Base-by-base conservation (phyloP, 257 asterid species). In the Coffea canephora region DNA sequence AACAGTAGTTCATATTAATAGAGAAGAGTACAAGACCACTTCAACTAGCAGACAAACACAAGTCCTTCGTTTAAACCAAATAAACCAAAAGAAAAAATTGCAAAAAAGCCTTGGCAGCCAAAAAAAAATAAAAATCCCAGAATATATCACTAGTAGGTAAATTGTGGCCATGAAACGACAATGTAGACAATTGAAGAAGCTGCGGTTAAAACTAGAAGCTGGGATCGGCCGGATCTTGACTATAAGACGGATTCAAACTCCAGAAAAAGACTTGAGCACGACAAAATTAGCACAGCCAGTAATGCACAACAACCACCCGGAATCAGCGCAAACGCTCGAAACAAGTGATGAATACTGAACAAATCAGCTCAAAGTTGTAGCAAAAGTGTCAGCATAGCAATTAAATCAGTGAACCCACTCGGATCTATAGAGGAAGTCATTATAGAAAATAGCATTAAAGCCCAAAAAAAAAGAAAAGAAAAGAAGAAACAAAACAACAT, bases 221-320 rank as follows among this genome's bases (percentile, higher is more conserved):
- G 80, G 82, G 86, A 84, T 87, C 87, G 70, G 85, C 71, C 83
- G 84, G 79, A 84, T 84, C 82, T 80, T 36, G 81, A 82, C 46
- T n/a, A 82, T 15, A 77, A 61, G 68, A 80, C 73, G 46, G 39
- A 69, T 75, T 74, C 75, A 54, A 46, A 74, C 77, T 48, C 79
- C 16, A 31, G 14, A 77, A 77, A 75, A 72, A 54, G 43, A 66
- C 41, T 73, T 61, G 21, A 69, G 45, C 50, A 23, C 55, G 49
- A 74, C 77, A 54, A 70, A 69, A 7, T 18, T 31, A 59, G 57
- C n/a, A 50, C 13, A 23, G 45, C 31, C 61, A 82, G 15, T 43
- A 81, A 23, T 27, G 62, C 48, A 55, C 78, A 50, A 54, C 71
- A 78, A 69, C 45, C 65, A 64, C 36, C 45, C 23, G 6, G 5